A percentile compares a stretch with the other conserved stretches of the same genome.
phyloP scores from a whole-genome alignment of 192 early-diverging fungal species.

The Backusella tarrabulga region DNA sequence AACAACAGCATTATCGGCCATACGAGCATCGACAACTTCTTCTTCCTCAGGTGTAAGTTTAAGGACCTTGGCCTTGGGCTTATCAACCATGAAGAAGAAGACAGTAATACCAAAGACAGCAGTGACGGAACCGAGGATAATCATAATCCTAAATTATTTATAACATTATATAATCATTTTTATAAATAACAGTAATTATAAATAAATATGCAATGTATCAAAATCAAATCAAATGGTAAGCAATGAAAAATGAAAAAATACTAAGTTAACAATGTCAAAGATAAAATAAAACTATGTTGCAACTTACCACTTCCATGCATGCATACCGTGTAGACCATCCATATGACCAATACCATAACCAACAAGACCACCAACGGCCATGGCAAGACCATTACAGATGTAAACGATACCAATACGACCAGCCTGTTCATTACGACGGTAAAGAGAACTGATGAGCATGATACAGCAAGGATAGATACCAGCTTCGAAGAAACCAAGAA shows the following conservation, averaged over 20 bases:
- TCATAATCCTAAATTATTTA: constrained; percentile 17
- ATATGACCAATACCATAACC: constrained; percentile 25
- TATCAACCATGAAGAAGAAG: constrained; percentile 28
- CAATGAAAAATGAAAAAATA: not conserved
- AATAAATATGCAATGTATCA: not conserved
- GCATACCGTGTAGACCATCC: constrained; percentile 5
- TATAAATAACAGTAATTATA: not conserved
- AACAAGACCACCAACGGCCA: constrained; percentile 14
- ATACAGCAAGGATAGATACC: constrained; percentile 20
- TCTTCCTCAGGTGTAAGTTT: constrained; percentile 23
- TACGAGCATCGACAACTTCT: constrained; percentile 17
- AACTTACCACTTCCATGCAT: constrained; percentile 32
- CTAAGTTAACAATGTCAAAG: not conserved
- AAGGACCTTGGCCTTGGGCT: constrained; percentile 11
- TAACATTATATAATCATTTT: not conserved
- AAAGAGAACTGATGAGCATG: constrained; percentile 22
- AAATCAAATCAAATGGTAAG: too few species aligned
- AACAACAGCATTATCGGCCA: constrained; percentile 21
- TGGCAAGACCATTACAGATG: constrained; percentile 19
- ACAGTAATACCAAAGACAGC: constrained; percentile 15
- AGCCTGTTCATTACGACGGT: constrained; percentile 22
- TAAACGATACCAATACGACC: constrained; percentile 11
- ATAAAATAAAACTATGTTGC: not conserved
- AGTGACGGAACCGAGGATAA: constrained; percentile 25
- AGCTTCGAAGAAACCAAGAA: constrained; percentile 31